phyloP scores from a whole-genome alignment of 495 filamentous ascomycete species.

The Penicillium subrubescens region DNA sequence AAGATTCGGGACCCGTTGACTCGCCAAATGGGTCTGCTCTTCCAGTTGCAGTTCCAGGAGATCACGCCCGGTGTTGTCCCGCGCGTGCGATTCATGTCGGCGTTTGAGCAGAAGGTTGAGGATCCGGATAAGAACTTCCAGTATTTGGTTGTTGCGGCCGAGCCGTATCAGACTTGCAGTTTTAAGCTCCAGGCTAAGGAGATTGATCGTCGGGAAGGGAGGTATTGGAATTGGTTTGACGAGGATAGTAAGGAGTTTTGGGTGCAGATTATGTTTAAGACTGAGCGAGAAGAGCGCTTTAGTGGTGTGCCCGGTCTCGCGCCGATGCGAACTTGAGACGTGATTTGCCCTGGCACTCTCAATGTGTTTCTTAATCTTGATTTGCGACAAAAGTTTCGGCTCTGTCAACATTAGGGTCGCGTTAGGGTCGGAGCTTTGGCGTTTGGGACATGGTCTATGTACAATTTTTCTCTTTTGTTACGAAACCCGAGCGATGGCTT shows the following conservation, averaged over 20 bases:
- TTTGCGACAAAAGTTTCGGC: conserved; percentile 11
- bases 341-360: conserved; percentile 12
- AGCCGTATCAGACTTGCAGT: conserved; percentile 95
- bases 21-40: conserved; percentile 83
- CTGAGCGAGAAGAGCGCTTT: conserved; percentile 95
- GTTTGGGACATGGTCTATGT: conserved; percentile 21
- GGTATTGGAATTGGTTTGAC: conserved; percentile 95
- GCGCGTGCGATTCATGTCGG: conserved; percentile 93
- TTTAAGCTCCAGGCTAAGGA: conserved; percentile 97
- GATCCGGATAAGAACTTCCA: conserved; percentile 92
- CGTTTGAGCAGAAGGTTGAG: conserved; percentile 94
- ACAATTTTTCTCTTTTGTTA: conserved; percentile 3
- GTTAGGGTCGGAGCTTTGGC: conserved; percentile 24
- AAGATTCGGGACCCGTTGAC: conserved; percentile 91
- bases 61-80: conserved; percentile 75
- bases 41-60: conserved; percentile 95
- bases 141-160: conserved; percentile 92
- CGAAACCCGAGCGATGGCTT: conserved; percentile 20
- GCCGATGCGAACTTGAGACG: conserved; percentile 42
- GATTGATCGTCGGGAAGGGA: conserved; percentile 83
- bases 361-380: not conserved
- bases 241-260: conserved; percentile 96
- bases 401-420: conserved; percentile 18
- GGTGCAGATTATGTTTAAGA: conserved; percentile 99
- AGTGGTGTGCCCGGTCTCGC: conserved; percentile 90